Conservation (phyloP, 2,329 filamentous ascomycete genomes). For the Neurospora sp. region DNA sequence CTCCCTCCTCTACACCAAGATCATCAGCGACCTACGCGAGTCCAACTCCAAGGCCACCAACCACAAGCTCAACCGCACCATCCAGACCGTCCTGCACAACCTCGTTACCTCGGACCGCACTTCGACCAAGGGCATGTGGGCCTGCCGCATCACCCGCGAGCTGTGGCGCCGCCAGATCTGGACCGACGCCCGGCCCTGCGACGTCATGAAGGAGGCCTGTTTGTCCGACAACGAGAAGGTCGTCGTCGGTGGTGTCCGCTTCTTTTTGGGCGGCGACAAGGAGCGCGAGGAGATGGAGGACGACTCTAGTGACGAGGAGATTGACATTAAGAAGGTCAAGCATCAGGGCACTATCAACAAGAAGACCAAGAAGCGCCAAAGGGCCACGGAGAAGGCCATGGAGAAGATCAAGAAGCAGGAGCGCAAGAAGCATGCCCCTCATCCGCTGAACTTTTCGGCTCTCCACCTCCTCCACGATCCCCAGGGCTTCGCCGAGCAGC, state of each 20-base stretch:
- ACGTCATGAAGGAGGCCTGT: conserved; percentile 92
- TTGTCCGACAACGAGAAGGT: conserved; percentile 91
- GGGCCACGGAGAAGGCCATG: conserved; percentile 68
- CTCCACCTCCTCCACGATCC: conserved; percentile 89
- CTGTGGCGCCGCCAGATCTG: conserved; percentile 95
- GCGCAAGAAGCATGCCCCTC: conserved; percentile 77
- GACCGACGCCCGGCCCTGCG: conserved; percentile 90
- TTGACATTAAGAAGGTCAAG: conserved; percentile 70
- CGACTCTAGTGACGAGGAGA: conserved; percentile 74
- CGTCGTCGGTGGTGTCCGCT: conserved; percentile 73
- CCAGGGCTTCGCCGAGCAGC: conserved; percentile 80
- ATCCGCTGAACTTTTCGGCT: conserved; percentile 90
- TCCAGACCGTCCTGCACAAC: conserved; percentile 90
- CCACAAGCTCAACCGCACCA: conserved; percentile 83
- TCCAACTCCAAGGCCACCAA: conserved; percentile 83
- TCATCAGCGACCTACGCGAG: conserved; percentile 79
- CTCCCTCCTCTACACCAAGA: conserved; percentile 75
- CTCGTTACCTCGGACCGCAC: conserved; percentile 76
- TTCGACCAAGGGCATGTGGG: conserved; percentile 85
- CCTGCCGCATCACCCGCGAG: conserved; percentile 88
- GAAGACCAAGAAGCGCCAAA: conserved; percentile 82
- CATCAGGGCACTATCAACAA: conserved; percentile 91
- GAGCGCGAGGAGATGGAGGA: conserved; percentile 90
- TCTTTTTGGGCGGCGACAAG: conserved; percentile 93
- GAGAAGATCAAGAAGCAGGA: conserved; percentile 70